phyloP scores from a whole-genome alignment of 805 yeast species.

The Starmerella apicola region DNA sequence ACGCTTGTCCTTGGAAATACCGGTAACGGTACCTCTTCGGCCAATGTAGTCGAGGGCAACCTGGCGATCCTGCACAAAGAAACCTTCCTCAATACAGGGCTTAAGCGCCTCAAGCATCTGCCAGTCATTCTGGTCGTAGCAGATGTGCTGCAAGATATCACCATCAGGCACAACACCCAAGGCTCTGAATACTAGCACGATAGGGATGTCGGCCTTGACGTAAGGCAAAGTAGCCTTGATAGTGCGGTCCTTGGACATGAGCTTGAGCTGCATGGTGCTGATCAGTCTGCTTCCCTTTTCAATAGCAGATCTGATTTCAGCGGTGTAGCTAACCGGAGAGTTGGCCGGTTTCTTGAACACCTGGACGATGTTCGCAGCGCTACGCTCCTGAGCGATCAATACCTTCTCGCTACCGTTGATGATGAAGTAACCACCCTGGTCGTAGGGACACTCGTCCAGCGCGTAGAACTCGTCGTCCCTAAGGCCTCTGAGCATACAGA shows the following conservation, averaged over 20 bases:
- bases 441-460: constrained; percentile 96
- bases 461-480: constrained; percentile 89
- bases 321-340: constrained; percentile 88
- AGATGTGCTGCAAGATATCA: constrained; percentile 93
- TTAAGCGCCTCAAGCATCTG: constrained; percentile 98
- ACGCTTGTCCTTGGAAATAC: constrained; percentile 95
- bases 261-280: constrained; percentile 84
- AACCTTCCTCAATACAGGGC: constrained; percentile 98
- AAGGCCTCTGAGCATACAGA: constrained; percentile 81
- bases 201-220: constrained; percentile 92
- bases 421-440: constrained; percentile 98
- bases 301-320: constrained; percentile 91
- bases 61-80: constrained; percentile 94
- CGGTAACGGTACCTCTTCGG: constrained; percentile 93
- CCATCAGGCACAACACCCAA: constrained; percentile 98
- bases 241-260: constrained; percentile 69
- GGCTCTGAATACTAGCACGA: constrained; percentile 93
- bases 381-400: constrained; percentile 94
- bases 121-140: constrained; percentile 97
- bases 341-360: constrained; percentile 97
- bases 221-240: constrained; percentile 94
- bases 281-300: constrained; percentile 96
- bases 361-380: constrained; percentile 97
- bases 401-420: constrained; percentile 98
- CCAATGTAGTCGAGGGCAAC: constrained; percentile 97